Conservation (phyloP, 306 rosid species). For the Fragaria ananassa region DNA sequence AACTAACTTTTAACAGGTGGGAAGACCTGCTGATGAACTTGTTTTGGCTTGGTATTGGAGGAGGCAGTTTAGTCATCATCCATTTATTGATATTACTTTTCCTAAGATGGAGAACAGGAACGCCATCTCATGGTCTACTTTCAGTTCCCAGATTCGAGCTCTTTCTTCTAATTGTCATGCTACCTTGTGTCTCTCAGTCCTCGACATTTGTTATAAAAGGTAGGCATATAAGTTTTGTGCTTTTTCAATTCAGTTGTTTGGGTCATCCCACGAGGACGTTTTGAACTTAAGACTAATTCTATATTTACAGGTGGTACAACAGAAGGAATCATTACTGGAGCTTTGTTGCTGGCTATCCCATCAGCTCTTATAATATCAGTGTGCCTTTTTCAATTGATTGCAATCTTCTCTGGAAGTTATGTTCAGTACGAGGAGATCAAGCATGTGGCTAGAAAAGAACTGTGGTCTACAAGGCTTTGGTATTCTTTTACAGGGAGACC, state of each 20-base stretch:
- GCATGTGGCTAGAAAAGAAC: conserved; percentile 26
- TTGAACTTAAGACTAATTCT: conserved; percentile 17
- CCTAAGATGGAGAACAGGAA: conserved; percentile 51
- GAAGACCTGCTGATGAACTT: conserved; percentile 62
- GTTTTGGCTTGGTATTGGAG: conserved; percentile 63
- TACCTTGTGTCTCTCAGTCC: conserved; percentile 69
- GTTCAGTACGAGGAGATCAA: conserved; percentile 50
- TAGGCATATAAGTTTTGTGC: neutral
- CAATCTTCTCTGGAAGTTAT: conserved; percentile 43
- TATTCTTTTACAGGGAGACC: conserved; percentile 43
- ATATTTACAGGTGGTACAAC: conserved; percentile 55
- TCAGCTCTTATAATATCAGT: conserved; percentile 51
- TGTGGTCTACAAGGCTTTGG: conserved; percentile 44
- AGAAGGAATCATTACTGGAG: conserved; percentile 54
- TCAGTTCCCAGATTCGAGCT: conserved; percentile 62
- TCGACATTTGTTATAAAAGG: conserved; percentile 54
- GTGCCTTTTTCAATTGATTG: conserved; percentile 45
- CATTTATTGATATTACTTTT: conserved; percentile 42
- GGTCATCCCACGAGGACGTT: conserved; percentile 1
- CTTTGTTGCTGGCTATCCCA: conserved; percentile 52
- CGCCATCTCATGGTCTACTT: conserved; percentile 44
- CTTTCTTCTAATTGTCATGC: conserved; percentile 55
- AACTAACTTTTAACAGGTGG: conserved; percentile 48
- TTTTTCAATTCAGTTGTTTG: conserved; percentile 5
- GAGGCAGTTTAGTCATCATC: conserved; percentile 40